These are phyloP conservation scores for Stromatinia cepivora DNA, from an alignment of 2,329 filamentous ascomycete species.

Conservation along the genomic window DNA sequence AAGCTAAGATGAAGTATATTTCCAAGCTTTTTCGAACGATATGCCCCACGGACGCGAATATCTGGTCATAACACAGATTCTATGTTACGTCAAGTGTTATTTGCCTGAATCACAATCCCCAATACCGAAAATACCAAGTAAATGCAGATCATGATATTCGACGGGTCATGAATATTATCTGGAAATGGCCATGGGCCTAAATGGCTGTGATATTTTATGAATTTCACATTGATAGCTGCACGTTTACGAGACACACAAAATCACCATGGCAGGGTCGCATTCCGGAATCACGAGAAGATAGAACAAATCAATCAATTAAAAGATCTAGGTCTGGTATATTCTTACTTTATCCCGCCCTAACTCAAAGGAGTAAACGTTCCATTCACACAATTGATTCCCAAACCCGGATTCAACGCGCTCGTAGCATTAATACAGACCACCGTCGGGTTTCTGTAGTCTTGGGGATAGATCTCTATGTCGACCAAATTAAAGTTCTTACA, in stretches of 20 bases:
- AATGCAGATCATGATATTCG: too few species aligned
- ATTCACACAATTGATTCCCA: conserved; percentile 43
- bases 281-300: neutral
- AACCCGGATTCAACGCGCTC: conserved; percentile 40
- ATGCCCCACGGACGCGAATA: too few species aligned
- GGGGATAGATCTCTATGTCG: conserved; percentile 42
- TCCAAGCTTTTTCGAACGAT: neutral
- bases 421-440: conserved; percentile 44
- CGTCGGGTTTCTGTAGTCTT: conserved; percentile 36
- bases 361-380: conserved; percentile 36
- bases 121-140: too few species aligned
- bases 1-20: neutral
- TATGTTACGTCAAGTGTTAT: too few species aligned
- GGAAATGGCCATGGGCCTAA: too few species aligned
- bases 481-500: conserved; percentile 43
- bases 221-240: too few species aligned
- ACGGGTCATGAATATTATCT: too few species aligned
- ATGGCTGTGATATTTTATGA: too few species aligned
- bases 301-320: neutral
- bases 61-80: too few species aligned
- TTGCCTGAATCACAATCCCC: too few species aligned
- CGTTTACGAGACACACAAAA: neutral
- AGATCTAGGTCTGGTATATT: neutral
- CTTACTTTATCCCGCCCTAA: neutral
- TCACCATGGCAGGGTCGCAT: neutral